Conservation (phyloP, 257 asterid species). For the Anisodus acutangulus region DNA sequence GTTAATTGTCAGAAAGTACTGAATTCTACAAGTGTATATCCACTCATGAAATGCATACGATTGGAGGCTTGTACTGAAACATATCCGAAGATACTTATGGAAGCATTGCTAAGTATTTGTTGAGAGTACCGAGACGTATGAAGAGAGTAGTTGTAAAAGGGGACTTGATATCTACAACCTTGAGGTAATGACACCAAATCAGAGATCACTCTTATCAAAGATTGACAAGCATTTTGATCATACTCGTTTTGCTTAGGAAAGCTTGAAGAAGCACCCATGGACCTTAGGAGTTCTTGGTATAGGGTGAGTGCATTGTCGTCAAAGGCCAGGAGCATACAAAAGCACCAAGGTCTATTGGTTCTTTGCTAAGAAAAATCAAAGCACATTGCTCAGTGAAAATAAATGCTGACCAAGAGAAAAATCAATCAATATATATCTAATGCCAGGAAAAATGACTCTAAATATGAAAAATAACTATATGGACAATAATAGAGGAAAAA, state of each 20-base stretch:
- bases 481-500: neutral
- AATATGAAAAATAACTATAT: neutral
- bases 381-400: neutral
- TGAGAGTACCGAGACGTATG: neutral
- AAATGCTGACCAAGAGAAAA: neutral
- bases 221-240: constrained; percentile 24
- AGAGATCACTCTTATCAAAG: neutral
- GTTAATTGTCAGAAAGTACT: neutral
- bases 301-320: neutral
- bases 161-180: neutral
- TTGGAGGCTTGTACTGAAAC: constrained; percentile 14
- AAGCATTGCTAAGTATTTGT: constrained; percentile 8
- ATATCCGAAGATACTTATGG: neutral
- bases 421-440: neutral
- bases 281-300: constrained; percentile 9
- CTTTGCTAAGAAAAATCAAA: neutral
- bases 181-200: constrained; percentile 15
- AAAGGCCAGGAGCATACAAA: neutral
- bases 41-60: neutral
- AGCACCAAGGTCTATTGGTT: neutral
- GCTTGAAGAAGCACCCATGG: neutral
- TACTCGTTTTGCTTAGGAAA: neutral
- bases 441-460: neutral
- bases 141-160: constrained; percentile 7
- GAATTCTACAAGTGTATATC: neutral